A percentile compares a stretch with the other conserved stretches of the same genome.
These are phyloP conservation scores for Sordaria brevicollis DNA, from an alignment of 495 filamentous ascomycete genomes.

Conservation along the genomic window DNA sequence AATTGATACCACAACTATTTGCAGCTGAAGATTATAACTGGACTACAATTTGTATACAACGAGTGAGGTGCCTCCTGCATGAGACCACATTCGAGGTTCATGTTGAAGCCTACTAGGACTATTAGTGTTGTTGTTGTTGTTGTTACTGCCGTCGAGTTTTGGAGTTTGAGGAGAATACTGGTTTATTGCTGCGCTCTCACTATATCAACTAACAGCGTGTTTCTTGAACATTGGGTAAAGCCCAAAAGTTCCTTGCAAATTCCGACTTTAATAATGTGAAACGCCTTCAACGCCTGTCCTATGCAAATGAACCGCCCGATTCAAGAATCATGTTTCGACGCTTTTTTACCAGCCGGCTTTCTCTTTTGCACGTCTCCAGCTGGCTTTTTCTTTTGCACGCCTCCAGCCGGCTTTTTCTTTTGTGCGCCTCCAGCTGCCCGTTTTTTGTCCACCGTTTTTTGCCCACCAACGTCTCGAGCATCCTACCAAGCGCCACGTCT, in stretches of 20 bases:
- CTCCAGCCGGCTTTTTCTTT: neutral
- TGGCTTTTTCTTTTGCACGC: neutral
- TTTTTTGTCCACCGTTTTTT: neutral
- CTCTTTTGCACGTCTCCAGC: neutral
- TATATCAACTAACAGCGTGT: neutral
- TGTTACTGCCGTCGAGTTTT: too few relatives aligned
- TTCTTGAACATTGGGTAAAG: neutral
- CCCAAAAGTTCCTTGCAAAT: neutral
- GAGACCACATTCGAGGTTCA: too few relatives aligned
- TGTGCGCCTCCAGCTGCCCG: neutral
- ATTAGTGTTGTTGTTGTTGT: too few relatives aligned
- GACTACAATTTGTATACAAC: neutral
- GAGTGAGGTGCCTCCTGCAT: too few relatives aligned
- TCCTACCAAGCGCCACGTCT: slow-evolving; percentile 10
- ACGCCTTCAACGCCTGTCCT: neutral
- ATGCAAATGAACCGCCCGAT: neutral
- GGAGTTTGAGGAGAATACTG: too few relatives aligned
- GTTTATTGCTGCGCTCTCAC: neutral
- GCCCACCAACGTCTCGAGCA: neutral
- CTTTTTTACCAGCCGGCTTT: too few relatives aligned
- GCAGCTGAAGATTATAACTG: neutral
- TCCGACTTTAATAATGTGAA: neutral
- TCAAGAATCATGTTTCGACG: too few relatives aligned
- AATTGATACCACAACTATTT: neutral
- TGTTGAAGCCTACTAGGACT: too few relatives aligned